phyloP scores from a whole-genome alignment of 129 eudicot species.

The Artemisia annua region DNA sequence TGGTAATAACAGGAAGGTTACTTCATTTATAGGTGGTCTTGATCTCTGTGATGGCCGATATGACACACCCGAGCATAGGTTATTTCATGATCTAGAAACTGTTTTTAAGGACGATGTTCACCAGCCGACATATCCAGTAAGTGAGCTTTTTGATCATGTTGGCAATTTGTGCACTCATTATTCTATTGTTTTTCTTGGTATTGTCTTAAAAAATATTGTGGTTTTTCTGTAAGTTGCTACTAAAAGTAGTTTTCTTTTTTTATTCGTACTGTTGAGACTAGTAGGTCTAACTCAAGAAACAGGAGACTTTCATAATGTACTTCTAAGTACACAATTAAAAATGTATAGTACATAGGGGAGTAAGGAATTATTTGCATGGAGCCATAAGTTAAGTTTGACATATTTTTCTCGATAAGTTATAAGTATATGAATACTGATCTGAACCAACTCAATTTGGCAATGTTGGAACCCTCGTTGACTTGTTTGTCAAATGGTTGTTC shows the following conservation, averaged over 20 bases:
- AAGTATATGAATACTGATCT: too few relatives aligned
- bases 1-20: constrained; percentile 71
- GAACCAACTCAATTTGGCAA: too few relatives aligned
- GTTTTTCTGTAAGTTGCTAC: too few relatives aligned
- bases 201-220: not conserved
- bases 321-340: too few relatives aligned
- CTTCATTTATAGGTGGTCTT: constrained; percentile 88
- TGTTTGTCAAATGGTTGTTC: too few relatives aligned
- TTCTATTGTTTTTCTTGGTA: not conserved
- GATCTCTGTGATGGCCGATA: constrained; percentile 99
- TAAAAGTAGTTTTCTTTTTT: too few relatives aligned
- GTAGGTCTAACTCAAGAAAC: not conserved
- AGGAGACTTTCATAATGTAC: too few relatives aligned
- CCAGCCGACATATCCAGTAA: constrained; percentile 75
- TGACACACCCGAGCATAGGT: constrained; percentile 91
- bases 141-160: constrained; percentile 23
- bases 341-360: too few relatives aligned
- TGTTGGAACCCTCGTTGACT: too few relatives aligned
- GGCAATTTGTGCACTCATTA: constrained; percentile 1
- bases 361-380: too few relatives aligned
- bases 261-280: not conserved
- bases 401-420: too few relatives aligned
- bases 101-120: constrained; percentile 77
- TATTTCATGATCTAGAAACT: constrained; percentile 76
- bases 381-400: too few relatives aligned